Evolutionary conservation across 2,329 filamentous ascomycete genomes (phyloP).

Genomic region (Claviceps arundinis): DNA sequence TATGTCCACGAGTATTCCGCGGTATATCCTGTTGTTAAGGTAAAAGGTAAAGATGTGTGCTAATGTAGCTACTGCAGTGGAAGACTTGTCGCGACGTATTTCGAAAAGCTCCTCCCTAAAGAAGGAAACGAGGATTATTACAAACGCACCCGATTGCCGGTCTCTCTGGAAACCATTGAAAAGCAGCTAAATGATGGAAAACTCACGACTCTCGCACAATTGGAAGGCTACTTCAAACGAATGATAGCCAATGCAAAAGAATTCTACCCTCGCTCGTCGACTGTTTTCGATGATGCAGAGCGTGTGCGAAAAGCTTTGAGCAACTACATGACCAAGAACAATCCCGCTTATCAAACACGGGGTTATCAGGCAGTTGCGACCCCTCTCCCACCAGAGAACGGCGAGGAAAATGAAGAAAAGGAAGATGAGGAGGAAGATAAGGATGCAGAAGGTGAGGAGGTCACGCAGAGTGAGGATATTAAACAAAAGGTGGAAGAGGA

Average conservation of each 20-base stretch:
- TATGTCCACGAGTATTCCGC: slow-evolving; percentile 31
- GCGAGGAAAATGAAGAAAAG: slow-evolving; percentile 17
- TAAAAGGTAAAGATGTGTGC: neutral
- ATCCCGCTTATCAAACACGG: slow-evolving; percentile 63
- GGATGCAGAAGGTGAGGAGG: slow-evolving; percentile 6
- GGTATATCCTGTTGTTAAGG: too few species aligned
- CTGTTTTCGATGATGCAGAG: slow-evolving; percentile 72
- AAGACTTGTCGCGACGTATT: slow-evolving; percentile 60
- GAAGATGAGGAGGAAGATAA: slow-evolving; percentile 19
- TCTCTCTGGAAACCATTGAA: slow-evolving; percentile 67
- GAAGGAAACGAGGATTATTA: slow-evolving; percentile 63
- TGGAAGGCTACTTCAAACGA: slow-evolving; percentile 78
- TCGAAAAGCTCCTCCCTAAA: slow-evolving; percentile 56
- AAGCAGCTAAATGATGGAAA: slow-evolving; percentile 54
- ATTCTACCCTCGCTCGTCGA: slow-evolving; percentile 60
- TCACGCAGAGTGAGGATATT: slow-evolving; percentile 16
- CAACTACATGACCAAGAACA: slow-evolving; percentile 77
- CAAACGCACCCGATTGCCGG: slow-evolving; percentile 59
- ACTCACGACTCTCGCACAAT: slow-evolving; percentile 56
- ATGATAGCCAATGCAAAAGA: slow-evolving; percentile 82
- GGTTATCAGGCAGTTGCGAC: slow-evolving; percentile 61
- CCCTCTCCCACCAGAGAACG: slow-evolving; percentile 42
- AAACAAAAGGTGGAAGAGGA: slow-evolving; percentile 20
- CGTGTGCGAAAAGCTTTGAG: slow-evolving; percentile 74
- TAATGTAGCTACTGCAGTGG: slow-evolving; percentile 34